Evolutionary conservation across 2,329 filamentous ascomycete genomes (phyloP).

Genomic region (Cyphellophora attinorum): DNA sequence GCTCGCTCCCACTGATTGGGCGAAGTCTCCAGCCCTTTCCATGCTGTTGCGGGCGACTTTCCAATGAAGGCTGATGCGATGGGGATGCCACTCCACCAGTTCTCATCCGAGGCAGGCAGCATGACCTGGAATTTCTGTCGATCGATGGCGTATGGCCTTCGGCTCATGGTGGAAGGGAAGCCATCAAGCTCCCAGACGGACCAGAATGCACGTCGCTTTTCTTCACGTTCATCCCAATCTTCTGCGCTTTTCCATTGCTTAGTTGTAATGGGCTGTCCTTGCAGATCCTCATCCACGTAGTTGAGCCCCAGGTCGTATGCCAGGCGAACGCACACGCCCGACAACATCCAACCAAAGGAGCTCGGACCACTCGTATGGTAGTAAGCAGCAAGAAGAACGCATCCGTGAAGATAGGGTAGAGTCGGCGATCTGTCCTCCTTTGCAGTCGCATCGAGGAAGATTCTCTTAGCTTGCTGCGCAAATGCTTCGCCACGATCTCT

Average conservation of each 20-base stretch:
- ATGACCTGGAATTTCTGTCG: conserved; percentile 11
- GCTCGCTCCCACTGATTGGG: conserved; percentile 12
- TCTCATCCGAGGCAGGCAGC: conserved; percentile 11
- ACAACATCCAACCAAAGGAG: conserved; percentile 67
- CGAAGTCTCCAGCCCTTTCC: conserved; percentile 7
- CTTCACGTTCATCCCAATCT: conserved; percentile 9
- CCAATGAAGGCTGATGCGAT: conserved; percentile 8
- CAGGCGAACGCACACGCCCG: conserved; percentile 79
- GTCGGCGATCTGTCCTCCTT: conserved; percentile 5
- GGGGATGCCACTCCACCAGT: conserved; percentile 9
- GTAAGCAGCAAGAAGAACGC: conserved; percentile 11
- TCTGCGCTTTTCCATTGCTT: too few relatives aligned
- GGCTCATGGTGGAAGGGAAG: conserved; percentile 11
- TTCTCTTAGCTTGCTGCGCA: conserved; percentile 7
- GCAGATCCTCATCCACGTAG: conserved; percentile 60
- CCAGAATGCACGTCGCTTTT: conserved; percentile 12
- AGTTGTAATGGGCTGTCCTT: conserved; percentile 3
- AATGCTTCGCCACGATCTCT: too few relatives aligned
- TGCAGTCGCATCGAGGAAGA: conserved; percentile 6
- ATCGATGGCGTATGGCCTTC: conserved; percentile 12
- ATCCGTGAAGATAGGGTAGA: conserved; percentile 11
- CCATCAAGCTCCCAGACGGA: conserved; percentile 13
- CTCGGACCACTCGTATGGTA: conserved; percentile 13
- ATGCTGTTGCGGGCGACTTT: conserved; percentile 10
- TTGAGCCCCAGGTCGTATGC: conserved; percentile 86